phyloP scores from a whole-genome alignment of 345 rosid species.

The Boechera stricta region DNA sequence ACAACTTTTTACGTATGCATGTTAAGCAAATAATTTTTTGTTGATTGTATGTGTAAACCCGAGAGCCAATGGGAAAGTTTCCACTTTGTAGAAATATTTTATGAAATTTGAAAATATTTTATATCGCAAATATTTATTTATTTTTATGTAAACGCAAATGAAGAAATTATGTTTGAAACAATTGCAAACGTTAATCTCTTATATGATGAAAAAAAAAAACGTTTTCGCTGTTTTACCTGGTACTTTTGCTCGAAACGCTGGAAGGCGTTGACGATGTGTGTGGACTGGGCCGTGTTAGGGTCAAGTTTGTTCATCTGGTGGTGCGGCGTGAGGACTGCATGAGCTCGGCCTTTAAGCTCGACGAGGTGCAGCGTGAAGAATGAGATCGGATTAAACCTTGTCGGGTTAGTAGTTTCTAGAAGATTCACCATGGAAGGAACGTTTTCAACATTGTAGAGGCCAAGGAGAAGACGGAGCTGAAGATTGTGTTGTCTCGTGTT shows the following conservation, averaged over 20 bases:
- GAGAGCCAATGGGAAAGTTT: too few species aligned
- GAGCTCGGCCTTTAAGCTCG: conserved; percentile 48
- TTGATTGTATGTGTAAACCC: too few species aligned
- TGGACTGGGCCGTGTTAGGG: conserved; percentile 41
- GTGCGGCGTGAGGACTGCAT: conserved; percentile 43
- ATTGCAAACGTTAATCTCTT: not conserved
- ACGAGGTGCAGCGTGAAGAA: conserved; percentile 42
- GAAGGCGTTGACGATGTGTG: conserved; percentile 51
- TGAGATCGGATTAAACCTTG: conserved; percentile 40
- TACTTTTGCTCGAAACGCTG: conserved; percentile 48
- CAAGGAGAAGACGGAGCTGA: conserved; percentile 57
- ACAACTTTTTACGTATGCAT: too few species aligned
- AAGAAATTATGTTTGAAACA: not conserved
- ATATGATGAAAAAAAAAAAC: not conserved
- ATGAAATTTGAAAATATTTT: not conserved
- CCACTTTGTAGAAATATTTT: too few species aligned
- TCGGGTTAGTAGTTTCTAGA: conserved; percentile 44
- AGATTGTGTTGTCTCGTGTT: conserved; percentile 45
- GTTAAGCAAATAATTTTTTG: too few species aligned
- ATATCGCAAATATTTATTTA: not conserved
- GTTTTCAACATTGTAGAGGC: conserved; percentile 48
- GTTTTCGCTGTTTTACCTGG: conserved; percentile 17
- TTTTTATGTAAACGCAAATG: not conserved
- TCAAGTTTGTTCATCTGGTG: conserved; percentile 47
- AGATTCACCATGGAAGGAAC: conserved; percentile 46